Base-by-base conservation (phyloP, 345 rosid species). In the Populus simonii region DNA sequence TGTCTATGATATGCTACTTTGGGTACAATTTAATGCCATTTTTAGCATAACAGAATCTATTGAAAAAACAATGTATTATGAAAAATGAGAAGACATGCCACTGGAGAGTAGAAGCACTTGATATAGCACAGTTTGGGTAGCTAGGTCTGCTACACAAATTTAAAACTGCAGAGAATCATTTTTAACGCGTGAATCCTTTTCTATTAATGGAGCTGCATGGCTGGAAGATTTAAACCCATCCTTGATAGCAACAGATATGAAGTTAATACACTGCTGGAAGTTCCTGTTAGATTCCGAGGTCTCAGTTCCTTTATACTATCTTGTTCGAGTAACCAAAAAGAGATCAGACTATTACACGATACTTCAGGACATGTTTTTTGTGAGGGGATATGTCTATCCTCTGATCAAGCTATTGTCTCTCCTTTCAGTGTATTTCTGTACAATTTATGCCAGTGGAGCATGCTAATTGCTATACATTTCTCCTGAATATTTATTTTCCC, bases 371-470 rank as follows among this genome's bases (percentile, higher is more conserved):
- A 22, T 7, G 67, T 57, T 35, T 13, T 55, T 61, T 57, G 22
- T 25, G 4, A 17, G 36, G 66, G 36, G 66, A 65, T 1, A 68
- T 18, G 38, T 29, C 59, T 10, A 33, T 53, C 79, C 35, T 45
- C 69, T 4, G 23, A 66, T 36, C 27, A 43, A 75, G 55, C 20
- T 51, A 22, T 18, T 66, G 66, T 76, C 39, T 73, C 69, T 62
- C 57, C 35, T 65, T 77, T 78, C 76, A 43, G 78, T 75, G 51
- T 71, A 55, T 80, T 71, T 80, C 84, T 86, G 83, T 82, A 86
- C 88, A 83, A 63, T 74, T 77, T 80, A 59, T 39, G 81, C 31
- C 68, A 80, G 76, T 63, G 47, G 49, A 82, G 71, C 68, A 74
- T 62, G 73, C 31, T 16, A 38, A 57, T 53, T 53, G 33, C 87